Conservation (phyloP, 2,329 filamentous ascomycete genomes). For the Ceratocystis diversiconidia region DNA sequence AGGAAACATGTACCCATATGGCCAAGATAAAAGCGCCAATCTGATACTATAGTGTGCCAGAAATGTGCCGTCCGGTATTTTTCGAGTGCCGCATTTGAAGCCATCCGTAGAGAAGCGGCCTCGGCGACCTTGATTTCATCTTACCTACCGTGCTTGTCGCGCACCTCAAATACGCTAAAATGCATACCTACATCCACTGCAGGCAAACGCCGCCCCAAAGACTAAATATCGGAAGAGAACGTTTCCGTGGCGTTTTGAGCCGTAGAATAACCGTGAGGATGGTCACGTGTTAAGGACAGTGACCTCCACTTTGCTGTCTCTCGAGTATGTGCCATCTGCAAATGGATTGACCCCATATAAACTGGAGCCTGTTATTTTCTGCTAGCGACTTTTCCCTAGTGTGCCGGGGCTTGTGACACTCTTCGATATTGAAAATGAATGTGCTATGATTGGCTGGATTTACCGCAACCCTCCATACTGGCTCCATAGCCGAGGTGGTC, state of each 20-base stretch:
- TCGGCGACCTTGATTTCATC: too few species aligned
- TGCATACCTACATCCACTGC: neutral
- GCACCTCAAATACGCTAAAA: neutral
- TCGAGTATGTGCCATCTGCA: too few species aligned
- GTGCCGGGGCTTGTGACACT: slow-evolving; percentile 2
- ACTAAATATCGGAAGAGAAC: slow-evolving; percentile 13
- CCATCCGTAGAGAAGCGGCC: too few species aligned
- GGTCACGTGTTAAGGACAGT: slow-evolving; percentile 1
- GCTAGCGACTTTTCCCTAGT: slow-evolving; percentile 11
- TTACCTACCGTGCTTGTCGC: too few species aligned
- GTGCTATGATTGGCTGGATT: slow-evolving; percentile 13
- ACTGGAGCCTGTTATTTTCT: slow-evolving; percentile 3
- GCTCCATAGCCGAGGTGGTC: slow-evolving; percentile 18
- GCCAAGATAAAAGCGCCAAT: too few species aligned
- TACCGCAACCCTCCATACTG: slow-evolving; percentile 3
- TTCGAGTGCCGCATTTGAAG: too few species aligned
- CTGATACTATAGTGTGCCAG: too few species aligned
- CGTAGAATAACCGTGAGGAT: slow-evolving; percentile 1
- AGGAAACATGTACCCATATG: too few species aligned
- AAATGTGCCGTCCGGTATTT: too few species aligned
- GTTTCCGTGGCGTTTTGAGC: slow-evolving; percentile 7
- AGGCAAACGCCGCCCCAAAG: neutral
- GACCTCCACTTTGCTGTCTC: neutral
- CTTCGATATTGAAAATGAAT: slow-evolving; percentile 17
- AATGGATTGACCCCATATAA: neutral